Conservation (phyloP, 2,329 filamentous ascomycete genomes). For the Paraphaeosphaeria minitans region DNA sequence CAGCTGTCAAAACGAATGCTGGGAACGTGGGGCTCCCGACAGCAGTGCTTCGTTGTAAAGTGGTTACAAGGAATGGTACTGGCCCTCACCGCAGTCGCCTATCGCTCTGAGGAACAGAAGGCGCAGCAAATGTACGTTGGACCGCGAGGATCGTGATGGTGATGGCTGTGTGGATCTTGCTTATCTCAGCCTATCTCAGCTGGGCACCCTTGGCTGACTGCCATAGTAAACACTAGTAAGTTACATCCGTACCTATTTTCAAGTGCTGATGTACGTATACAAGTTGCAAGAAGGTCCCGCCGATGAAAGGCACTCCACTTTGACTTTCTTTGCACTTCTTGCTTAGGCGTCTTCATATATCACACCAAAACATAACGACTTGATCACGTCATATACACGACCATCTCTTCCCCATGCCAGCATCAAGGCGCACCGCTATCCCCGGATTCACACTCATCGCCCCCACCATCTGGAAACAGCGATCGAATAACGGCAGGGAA, state of each 20-base stretch:
- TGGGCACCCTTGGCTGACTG: neutral
- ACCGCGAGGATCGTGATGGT: neutral
- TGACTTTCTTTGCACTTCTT: neutral
- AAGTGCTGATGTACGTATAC: neutral
- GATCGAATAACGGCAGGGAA: neutral
- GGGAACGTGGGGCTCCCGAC: neutral
- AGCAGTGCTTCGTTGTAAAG: neutral
- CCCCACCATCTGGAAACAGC: slow-evolving; percentile 24
- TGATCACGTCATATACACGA: neutral
- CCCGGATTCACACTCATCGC: slow-evolving; percentile 23
- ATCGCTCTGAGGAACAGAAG: neutral
- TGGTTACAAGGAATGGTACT: neutral
- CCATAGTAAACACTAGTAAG: neutral
- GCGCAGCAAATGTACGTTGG: neutral
- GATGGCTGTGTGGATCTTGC: neutral
- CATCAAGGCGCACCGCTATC: slow-evolving; percentile 12
- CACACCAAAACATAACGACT: neutral
- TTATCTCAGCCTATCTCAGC: neutral
- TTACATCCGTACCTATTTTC: neutral
- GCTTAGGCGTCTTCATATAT: neutral
- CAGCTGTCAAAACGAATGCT: neutral
- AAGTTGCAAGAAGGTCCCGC: neutral
- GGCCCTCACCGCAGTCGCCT: neutral
- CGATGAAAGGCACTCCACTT: neutral
- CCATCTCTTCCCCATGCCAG: neutral